Evolutionary conservation across 495 filamentous ascomycete genomes (phyloP), one percentile per base, ranked within the genome.

Genomic region (Penicillium paxilli): DNA sequence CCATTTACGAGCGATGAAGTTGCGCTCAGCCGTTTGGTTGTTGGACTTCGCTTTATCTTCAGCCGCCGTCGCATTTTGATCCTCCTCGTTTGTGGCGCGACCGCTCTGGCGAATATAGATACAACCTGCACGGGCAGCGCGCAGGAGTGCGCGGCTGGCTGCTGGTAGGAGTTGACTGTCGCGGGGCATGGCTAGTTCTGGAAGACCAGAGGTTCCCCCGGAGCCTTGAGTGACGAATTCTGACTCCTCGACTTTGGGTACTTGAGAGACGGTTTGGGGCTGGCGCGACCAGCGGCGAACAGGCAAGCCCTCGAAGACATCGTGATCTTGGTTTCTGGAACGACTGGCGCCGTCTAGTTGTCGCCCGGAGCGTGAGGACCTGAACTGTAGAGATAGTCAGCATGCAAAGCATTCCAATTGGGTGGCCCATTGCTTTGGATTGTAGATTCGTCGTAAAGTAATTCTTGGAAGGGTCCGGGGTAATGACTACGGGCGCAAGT

Each of bases 251-350:
- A 79, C 67, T 19, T 83, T 83, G 0, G 79, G 76, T 0, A 83
- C 82, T 42, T 89, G 84, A 47, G 83, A 88, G 57, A 95, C 71
- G 30, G 78, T 88, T 24, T 93, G 83, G 70, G 72, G 76, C 62
- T 87, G 82, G 49, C 84, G 83, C 52, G 87, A 83, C 91, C 92
- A 98, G 79, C 95, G 90, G 52, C 92, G 88, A 44, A 98, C 85
- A 17, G 94, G 94, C 5, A 98, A 79, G 40, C 94, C 92, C 71
- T 98, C 93, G 56, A 96, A 94, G 60, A 97, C 85, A 77, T 98
- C 95, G 67, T 96, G 91, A 62, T 98, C 94, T 83, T 65, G 88
- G 49, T 89, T 87, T 62, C 89, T 82, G 49, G 86, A 86, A 57
- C 88, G 85, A 55, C 84, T 88, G 9, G 35, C 35, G 56, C 85